Conservation (phyloP, 2,329 filamentous ascomycete genomes). For the Hypocrella siamensis region DNA sequence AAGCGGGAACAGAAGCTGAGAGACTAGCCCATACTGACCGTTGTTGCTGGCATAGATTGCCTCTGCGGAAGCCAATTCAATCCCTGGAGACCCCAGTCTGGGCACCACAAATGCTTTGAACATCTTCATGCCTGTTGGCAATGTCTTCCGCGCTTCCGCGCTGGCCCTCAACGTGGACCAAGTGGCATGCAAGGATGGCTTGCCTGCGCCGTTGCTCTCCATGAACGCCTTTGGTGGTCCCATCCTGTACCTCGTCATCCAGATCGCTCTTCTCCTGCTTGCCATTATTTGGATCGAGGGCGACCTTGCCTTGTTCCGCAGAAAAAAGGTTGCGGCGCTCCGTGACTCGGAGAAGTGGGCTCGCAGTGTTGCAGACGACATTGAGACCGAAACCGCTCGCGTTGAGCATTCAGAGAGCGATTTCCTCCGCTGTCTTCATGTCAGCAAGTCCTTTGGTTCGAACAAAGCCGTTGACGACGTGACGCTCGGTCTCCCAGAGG, state of each 20-base stretch:
- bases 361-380: constrained; percentile 8
- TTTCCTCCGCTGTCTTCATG: constrained; percentile 54
- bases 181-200: constrained; percentile 49
- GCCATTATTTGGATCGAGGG: constrained; percentile 64
- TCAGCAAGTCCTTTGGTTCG: constrained; percentile 59
- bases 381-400: constrained; percentile 36
- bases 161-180: constrained; percentile 66
- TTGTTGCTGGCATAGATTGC: constrained; percentile 4
- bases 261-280: constrained; percentile 50
- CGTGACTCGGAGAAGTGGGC: neutral
- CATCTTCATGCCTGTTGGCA: constrained; percentile 11
- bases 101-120: constrained; percentile 1
- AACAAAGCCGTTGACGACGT: constrained; percentile 66
- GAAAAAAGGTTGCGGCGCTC: constrained; percentile 25
- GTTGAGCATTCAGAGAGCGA: constrained; percentile 40
- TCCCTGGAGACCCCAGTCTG: too few relatives aligned
- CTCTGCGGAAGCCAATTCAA: constrained; percentile 3
- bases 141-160: constrained; percentile 55
- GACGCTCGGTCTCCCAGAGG: constrained; percentile 57
- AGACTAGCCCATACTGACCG: neutral
- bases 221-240: constrained; percentile 57
- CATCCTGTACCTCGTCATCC: constrained; percentile 61
- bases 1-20: too few relatives aligned
- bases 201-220: constrained; percentile 48
- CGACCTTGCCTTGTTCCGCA: constrained; percentile 32